Base-by-base conservation (phyloP, 768 basidiomycete species). In the Leccinum pellstonianum region DNA sequence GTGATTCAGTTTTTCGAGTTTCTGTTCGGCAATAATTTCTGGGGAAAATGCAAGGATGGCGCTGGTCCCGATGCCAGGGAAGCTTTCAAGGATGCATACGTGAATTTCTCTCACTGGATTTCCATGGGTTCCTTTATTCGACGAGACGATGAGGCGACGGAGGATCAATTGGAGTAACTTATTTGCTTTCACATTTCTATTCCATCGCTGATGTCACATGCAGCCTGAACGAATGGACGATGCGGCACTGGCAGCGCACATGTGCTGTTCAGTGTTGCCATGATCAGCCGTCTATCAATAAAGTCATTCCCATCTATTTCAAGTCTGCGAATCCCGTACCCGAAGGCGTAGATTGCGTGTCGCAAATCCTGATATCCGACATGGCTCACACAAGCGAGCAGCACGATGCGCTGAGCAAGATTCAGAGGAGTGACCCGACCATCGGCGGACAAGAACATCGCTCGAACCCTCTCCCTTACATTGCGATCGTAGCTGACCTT, bases 311-410 rank as follows among this genome's bases (percentile, higher is more conserved):
- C 10, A 46, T 55, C 2, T 54, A 21, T 17, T 57, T 31, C 52
- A 54, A 38, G 33, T 9, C 11, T 1, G 8, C 41, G 9, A 10
- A 43, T 5, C n/a, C n/a, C 4, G n/a, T 10, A 19, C 43, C 10
- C 10, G 11, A 19, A 11, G 43, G 43, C 19, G 10, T 46, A 46
- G 43, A 19, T 8, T 19, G 19, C 10, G 17, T 46, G 21, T 55
- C 52, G 3, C 52, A 58, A 43, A 55, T 58, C 4, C 21, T 58
- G 38, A 56, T 58, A 15, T 43, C 21, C 2, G 54, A 56, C 54
- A 43, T 21, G 12, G 27, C 41, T 7, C 15, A 8, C 3, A 38
- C 23, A 17, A 2, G n/a, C 19, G 10, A 19, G 11, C 19, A 46
- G 19, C 43, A 19, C 5, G 43, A 43, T 11, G n/a, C n/a, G 12